Base-by-base conservation (phyloP, 2,329 filamentous ascomycete genomes). In the Fusarium caatingaense region DNA sequence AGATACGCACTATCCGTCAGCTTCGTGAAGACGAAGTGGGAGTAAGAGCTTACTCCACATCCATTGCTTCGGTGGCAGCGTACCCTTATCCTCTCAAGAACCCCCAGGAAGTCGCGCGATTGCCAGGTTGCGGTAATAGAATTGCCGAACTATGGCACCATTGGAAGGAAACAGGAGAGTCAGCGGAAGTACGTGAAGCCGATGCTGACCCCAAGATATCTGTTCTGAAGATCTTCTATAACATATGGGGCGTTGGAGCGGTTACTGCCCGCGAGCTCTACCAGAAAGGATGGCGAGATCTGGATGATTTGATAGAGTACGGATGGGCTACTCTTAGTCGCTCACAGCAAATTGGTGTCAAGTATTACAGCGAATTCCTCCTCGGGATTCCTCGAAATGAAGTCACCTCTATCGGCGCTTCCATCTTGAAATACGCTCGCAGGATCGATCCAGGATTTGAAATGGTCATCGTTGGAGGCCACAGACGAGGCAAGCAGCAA, bases 171-270 rank as follows among this genome's bases (percentile, higher is more conserved):
- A 85, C 85, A 1, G 90, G 89, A 0, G 83, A 80, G 18, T 82
- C 97, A 8, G 77, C 83, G 37, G 92, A 93, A 25, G 89, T 90
- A 0, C 82, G 86, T 10, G 87, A 89, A 6, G 86, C 92, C 3
- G 86, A 91, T 53, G 80, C 82, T 1, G 90, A 97, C 71, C 83
- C 88, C 15, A 87, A 85, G 60, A 84, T 96, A 61, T 84, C 84
- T 21, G 84, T 89, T 1, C 80, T 98, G 6, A 84, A 88, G 46
- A 78, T 86, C 1, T 98, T 98, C 79, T 92, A 92, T 80, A 85
- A 92, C 7, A 97, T 98, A 60, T 97, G 93, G 92, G 95, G 94
- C n/a, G 93, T 98, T 1, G 95, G 92, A 1, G 91, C 92, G 4
- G 89, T 88, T 15, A 96, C 92, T 0, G 94, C 95, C 0, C 85